phyloP scores from a whole-genome alignment of 495 filamentous ascomycete species.

The Aspergillus ostianus region DNA sequence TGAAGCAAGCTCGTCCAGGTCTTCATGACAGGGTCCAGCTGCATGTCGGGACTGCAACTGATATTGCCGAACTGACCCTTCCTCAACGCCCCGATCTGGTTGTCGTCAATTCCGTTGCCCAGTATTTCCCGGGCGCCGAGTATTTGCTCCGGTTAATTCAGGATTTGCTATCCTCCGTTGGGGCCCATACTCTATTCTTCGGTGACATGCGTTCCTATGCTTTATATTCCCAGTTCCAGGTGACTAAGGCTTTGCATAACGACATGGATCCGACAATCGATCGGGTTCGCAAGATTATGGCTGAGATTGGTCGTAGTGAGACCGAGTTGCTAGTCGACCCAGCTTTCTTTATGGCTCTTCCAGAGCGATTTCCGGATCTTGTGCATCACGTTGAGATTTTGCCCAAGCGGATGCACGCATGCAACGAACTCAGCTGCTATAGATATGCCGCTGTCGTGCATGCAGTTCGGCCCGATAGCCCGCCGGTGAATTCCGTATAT shows the following conservation, averaged over 20 bases:
- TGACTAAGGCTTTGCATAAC: constrained; percentile 6
- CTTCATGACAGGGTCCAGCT: not conserved
- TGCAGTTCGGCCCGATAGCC: not conserved
- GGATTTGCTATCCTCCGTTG: not conserved
- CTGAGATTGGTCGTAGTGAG: not conserved
- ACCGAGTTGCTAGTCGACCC: constrained; percentile 9
- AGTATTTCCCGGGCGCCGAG: constrained; percentile 4
- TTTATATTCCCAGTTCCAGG: constrained; percentile 6
- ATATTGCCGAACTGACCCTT: not conserved
- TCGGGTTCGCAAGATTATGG: not conserved
- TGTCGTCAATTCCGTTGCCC: constrained; percentile 8
- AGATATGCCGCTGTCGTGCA: constrained; percentile 9
- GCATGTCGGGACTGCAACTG: not conserved
- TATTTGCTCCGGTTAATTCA: constrained; percentile 3
- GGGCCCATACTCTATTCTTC: constrained; percentile 1
- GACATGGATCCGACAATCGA: not conserved
- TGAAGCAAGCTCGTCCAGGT: not conserved
- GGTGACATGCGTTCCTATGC: constrained; percentile 9
- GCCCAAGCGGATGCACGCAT: constrained; percentile 4
- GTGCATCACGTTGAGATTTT: constrained; percentile 8
- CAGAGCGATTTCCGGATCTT: constrained; percentile 2
- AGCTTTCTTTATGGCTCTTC: constrained; percentile 4
- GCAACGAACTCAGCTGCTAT: constrained; percentile 12
- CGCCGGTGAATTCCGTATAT: not conserved
- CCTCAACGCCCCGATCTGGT: not conserved